Percentiles rank a stretch among this genome's conserved stretches.
Conservation (phyloP, 2,329 filamentous ascomycete genomes). For the Aureobasidium sp. region DNA sequence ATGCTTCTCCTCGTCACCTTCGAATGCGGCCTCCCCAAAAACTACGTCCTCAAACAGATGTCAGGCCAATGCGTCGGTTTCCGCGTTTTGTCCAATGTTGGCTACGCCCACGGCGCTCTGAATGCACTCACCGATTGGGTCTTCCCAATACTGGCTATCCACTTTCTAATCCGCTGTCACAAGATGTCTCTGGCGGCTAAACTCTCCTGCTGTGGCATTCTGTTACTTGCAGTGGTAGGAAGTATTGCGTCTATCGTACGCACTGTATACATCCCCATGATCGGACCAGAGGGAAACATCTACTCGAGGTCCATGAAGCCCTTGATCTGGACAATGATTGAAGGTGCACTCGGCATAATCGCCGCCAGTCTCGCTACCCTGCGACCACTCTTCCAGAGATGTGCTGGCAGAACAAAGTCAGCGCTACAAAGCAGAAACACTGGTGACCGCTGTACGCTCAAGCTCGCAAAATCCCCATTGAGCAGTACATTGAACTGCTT, state of each 20-base stretch:
- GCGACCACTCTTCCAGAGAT: constrained; percentile 34
- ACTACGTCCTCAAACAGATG: neutral
- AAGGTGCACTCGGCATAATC: constrained; percentile 36
- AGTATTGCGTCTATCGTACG: constrained; percentile 30
- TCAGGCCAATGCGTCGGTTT: constrained; percentile 9
- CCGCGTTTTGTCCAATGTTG: neutral
- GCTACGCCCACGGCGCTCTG: constrained; percentile 26
- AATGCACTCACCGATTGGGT: constrained; percentile 41
- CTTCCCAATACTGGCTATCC: constrained; percentile 42
- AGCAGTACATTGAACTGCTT: constrained; percentile 4
- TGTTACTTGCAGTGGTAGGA: constrained; percentile 39
- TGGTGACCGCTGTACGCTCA: neutral
- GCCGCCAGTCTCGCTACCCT: constrained; percentile 36
- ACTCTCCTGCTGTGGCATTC: constrained; percentile 43
- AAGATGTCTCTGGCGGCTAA: constrained; percentile 46
- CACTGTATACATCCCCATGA: constrained; percentile 26
- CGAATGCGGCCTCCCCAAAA: constrained; percentile 33
- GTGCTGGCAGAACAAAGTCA: constrained; percentile 11
- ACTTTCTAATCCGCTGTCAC: constrained; percentile 41
- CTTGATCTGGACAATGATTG: constrained; percentile 33
- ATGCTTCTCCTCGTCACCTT: constrained; percentile 33
- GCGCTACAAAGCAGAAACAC: neutral
- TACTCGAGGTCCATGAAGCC: constrained; percentile 24
- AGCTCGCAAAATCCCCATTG: neutral
- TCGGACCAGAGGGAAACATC: constrained; percentile 27